Base-by-base conservation (phyloP, 2,329 filamentous ascomycete species). In the Scopulariopsis brevicaulis region DNA sequence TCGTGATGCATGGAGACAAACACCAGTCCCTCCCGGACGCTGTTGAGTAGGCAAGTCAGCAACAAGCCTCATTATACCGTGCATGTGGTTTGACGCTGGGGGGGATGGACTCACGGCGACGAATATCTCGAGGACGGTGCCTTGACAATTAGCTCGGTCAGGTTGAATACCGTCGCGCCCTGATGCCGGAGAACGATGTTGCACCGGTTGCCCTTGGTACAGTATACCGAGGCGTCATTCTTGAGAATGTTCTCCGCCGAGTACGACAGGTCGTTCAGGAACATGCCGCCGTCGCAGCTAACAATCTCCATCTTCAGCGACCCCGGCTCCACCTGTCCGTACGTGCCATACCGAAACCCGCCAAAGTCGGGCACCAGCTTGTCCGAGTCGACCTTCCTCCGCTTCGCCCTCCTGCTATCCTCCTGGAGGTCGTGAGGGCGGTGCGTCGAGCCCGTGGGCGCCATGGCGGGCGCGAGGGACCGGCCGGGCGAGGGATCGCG, bases 21-120 rank as follows among this genome's bases (percentile, higher is more conserved):
- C 1, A 97, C 82, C 80, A 96, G 86, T 52, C 94, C 93, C 78
- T 96, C 89, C 71, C 93, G 86, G 57, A 96, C 86, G 57, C 89
- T 93, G 25, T 32, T 32, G 8, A 20, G 32, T 68, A 53, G 55
- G 12, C 5, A 50, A 24, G 46, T 24, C n/a, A 50, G n/a, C 6
- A 14, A 22, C n/a, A 50, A 11, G 12, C 11, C 37, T 40, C 20
- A 11, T 8, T 22, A 24, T 54, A 4, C 3, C 18, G 11, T 40
- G 20, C 34, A 18, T 25, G 34, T 15, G 12, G 37, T 22, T 10
- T 32, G 1, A 40, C 22, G 7, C 22, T 25, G 20, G 12, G n/a
- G n/a, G 35, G 11, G 51, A 51, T 50, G n/a, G n/a, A 82, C 89
- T 71, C 83, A 95, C 89, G 91, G 91, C 64, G 90, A 86, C 60